Evolutionary conservation across 2,329 filamentous ascomycete genomes (phyloP), one percentile per base, ranked within the genome.

Genomic region (Monilinia laxa): DNA sequence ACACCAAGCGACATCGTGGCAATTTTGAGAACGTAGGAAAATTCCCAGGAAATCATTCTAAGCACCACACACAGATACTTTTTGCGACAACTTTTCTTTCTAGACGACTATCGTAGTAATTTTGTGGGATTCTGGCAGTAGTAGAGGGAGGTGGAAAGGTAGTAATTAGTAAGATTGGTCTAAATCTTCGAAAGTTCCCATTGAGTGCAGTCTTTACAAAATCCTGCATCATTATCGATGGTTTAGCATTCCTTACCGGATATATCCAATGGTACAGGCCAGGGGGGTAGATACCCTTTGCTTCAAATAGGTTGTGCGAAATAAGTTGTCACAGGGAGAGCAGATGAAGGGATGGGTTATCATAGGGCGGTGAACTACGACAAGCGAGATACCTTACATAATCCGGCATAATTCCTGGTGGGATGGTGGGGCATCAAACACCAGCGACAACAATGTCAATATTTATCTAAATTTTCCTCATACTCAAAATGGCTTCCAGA

Each of bases 401-500:
- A 40, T 12, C 20, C 16, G 42, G 62, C 53, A 64, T 3, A 64
- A 64, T 62, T 40, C 45, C 16, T 25, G 47, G 31, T 20, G 10
- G 53, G 38, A 47, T 55, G 38, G 62, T 55, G 62, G 62, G 53
- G 62, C 52, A 64, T 57, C 62, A 57, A 47, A 49, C 16, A 2
- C 28, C 47, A 16, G 40, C 16, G 35, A 62, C 28, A 38, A n/a
- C 58, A 51, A 49, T 52, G 11, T 20, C 31, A n/a, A 25, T n/a
- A 23, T 12, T 23, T 4, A n/a, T 57, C 31, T 23, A 25, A 38
- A 20, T 20, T 49, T 64, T 58, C 12, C n/a, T 12, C 51, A 55
- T 42, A 20, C 12, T 51, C 47, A 68, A 55, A 35, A 76, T 76
- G 75, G 45, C 63, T 56, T 70, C 73, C 10, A 72, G 72, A 25